Evolutionary conservation across 441 rosid genomes (phyloP), one percentile per base, ranked within the genome.

Genomic region (Sinapis alba): DNA sequence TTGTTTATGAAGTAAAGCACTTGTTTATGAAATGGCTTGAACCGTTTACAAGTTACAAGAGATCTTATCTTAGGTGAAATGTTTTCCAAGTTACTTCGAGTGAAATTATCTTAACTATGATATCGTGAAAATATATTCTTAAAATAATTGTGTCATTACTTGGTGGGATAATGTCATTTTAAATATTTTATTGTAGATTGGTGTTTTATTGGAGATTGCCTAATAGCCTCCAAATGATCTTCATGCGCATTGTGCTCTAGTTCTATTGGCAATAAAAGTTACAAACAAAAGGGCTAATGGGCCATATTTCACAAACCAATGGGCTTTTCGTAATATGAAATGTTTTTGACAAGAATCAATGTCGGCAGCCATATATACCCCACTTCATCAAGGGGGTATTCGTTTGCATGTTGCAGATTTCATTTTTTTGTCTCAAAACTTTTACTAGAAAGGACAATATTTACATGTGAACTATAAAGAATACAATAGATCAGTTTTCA

Each of bases 1-100:
- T 7, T 32, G 62, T 47, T 20, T 59, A n/a, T 15, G 7, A 66
- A 73, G 30, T 6, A 0, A 16, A 50, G 18, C 18, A 0, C 30
- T 43, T 1, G 28, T 66, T 24, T 43, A 74, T 36, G 9, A 62
- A 53, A n/a, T 20, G 28, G 79, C 70, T 62, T 76, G 79, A 51
- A 53, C 18, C 47, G n/a, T 68, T 68, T 13, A 0, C 18, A 16
- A 56, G 10, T 67, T 61, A 50, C 30, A 23, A 12, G 27, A 21
- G 32, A 28, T 28, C 6, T 6, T 34, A 34, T 34, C 41, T 34
- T 34, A 30, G 10, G 34, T 30, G 34, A 30, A 30, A 30, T 30
- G 34, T 30, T 30, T 30, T 30, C 7, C 8, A 7, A 30, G 34
- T 30, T 30, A 9, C 6, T 30, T 30, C 34, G 34, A 30, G 2